These are phyloP conservation scores for Hanseniaspora gamundiae DNA, from an alignment of 1,139 yeast genomes.

Conservation along the genomic window DNA sequence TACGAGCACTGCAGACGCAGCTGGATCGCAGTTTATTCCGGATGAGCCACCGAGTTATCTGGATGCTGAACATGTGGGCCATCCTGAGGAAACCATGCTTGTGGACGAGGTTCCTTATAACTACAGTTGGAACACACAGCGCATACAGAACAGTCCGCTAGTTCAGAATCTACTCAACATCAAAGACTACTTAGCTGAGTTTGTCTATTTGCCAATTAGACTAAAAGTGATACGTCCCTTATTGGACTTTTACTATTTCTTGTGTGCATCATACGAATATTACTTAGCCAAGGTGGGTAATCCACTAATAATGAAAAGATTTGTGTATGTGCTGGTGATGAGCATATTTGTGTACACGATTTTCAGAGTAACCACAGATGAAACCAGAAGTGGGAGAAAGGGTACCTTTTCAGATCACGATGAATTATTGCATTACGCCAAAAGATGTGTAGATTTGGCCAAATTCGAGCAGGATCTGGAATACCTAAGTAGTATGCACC, in stretches of 20 bases:
- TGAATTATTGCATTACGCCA: slow-evolving; percentile 37
- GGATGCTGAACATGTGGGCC: slow-evolving; percentile 2
- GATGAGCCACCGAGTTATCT: slow-evolving; percentile 13
- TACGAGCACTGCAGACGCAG: not conserved
- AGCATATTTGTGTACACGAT: slow-evolving; percentile 45
- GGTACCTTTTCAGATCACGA: slow-evolving; percentile 56
- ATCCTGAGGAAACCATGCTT: slow-evolving; percentile 2
- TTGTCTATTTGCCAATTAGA: slow-evolving; percentile 15
- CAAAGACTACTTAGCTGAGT: not conserved
- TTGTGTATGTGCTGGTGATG: slow-evolving; percentile 56
- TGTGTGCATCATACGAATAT: slow-evolving; percentile 39
- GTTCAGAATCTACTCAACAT: slow-evolving; percentile 10
- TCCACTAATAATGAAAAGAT: slow-evolving; percentile 70
- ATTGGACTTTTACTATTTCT: slow-evolving; percentile 18
- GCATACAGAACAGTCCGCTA: slow-evolving; percentile 11
- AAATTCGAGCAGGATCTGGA: slow-evolving; percentile 58
- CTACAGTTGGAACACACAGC: slow-evolving; percentile 1
- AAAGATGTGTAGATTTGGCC: slow-evolving; percentile 40
- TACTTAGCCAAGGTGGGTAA: slow-evolving; percentile 60
- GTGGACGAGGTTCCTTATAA: not conserved
- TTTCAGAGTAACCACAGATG: slow-evolving; percentile 37
- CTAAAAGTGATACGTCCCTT: slow-evolving; percentile 18
- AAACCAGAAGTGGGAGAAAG: slow-evolving; percentile 36
- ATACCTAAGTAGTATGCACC: slow-evolving; percentile 75
- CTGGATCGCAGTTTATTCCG: slow-evolving; percentile 8